These are phyloP conservation scores for Gleditsia sinensis DNA, from an alignment of 306 rosid genomes.

Conservation along the genomic window DNA sequence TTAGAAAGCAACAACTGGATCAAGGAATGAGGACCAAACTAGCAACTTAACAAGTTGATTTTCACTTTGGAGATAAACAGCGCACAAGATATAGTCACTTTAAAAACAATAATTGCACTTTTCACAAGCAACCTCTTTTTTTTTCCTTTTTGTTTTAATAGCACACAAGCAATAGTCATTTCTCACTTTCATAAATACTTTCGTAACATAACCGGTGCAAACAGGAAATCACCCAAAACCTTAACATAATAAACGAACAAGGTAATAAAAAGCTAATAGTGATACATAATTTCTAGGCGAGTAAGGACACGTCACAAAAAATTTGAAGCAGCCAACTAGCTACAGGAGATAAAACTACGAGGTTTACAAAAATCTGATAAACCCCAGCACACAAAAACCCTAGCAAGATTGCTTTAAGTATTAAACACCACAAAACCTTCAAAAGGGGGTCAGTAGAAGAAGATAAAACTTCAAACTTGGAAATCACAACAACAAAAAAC, in stretches of 20 bases:
- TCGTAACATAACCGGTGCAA: neutral
- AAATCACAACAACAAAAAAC: constrained; percentile 15
- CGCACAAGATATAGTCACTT: neutral
- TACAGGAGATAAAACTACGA: neutral
- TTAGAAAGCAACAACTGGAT: constrained; percentile 25
- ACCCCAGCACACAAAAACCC: constrained; percentile 41
- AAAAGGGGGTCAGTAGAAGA: neutral
- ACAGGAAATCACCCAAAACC: neutral
- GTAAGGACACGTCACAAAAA: neutral
- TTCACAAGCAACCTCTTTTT: neutral
- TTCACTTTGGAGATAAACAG: neutral
- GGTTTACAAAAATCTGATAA: constrained; percentile 27
- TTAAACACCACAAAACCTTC: neutral
- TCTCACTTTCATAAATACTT: constrained; percentile 17
- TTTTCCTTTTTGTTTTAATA: neutral
- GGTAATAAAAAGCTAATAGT: neutral
- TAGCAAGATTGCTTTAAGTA: neutral
- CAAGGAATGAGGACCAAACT: neutral
- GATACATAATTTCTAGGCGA: neutral
- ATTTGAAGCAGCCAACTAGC: constrained; percentile 17
- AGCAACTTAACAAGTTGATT: neutral
- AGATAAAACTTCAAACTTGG: neutral
- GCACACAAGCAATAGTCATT: constrained; percentile 16
- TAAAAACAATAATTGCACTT: neutral
- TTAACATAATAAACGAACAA: neutral